Base-by-base conservation (phyloP, 176 grass and related monocot genomes). In the Musa schizocarpa region DNA sequence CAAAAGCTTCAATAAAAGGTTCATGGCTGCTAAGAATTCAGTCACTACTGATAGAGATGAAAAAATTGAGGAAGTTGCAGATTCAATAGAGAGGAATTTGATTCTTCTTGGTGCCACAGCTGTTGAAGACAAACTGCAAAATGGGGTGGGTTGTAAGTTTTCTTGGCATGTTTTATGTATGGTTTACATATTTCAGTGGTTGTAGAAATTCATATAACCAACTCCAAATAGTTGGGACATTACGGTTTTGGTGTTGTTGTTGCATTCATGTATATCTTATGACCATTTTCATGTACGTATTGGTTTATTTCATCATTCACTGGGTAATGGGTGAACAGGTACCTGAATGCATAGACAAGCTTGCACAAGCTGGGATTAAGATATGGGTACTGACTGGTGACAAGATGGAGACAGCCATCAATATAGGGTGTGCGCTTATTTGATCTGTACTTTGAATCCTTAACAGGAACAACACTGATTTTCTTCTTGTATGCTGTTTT, bases 351-450 rank as follows among this genome's bases (percentile, higher is more conserved):
- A 99, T 99, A 70, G 96, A 99, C 76, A 99, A 88, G 74, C 88
- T 99, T 78, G 96, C 96, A 74, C 96, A 92, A 79, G 96, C 91
- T 1, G 96, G 96, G 67, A 92, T 99, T 74, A 95, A 95, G 71
- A 84, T 99, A 77, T 99, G 96, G 96, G 91, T 99, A 54, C 71
- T 99, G 70, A 99, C 96, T 24, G 96, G 96, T 48, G 96, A 99
- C 79, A 99, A 99, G 84, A 95, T 92, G 96, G 96, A 99, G 81
- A 99, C 96, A 10, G 96, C 96, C 72, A 94, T 99, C 63, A 99
- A 99, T 88, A 95, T 99, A 68, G 91, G 96, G 96, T 99, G 89
- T 19, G 51, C 29, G 54, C 16, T 81, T 22, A 74, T 83, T 27
- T 83, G 20, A 50, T 58, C 63, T 9, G 20, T 69, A 82, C 78